Conservation (phyloP, 2,329 filamentous ascomycete species). For the Xylaria digitata region DNA sequence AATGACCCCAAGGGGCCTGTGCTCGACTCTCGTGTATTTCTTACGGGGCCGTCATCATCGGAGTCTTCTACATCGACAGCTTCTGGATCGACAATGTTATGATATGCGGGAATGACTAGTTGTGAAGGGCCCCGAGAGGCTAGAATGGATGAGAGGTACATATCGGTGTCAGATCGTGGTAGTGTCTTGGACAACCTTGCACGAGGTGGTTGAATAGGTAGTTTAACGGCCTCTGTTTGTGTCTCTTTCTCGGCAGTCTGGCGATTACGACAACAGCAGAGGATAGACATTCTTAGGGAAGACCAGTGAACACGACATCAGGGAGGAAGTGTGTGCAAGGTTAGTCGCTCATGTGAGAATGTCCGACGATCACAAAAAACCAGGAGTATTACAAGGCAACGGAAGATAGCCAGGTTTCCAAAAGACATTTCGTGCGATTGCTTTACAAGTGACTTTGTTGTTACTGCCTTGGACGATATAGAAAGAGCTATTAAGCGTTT, state of each 20-base stretch:
- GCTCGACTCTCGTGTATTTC: conserved; percentile 42
- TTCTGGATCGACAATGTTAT: conserved; percentile 46
- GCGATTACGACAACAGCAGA: conserved; percentile 51
- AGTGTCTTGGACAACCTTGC: conserved; percentile 42
- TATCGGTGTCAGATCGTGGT: conserved; percentile 39
- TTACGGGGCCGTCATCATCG: conserved; percentile 42
- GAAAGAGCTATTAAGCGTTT: conserved; percentile 7
- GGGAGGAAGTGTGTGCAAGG: conserved; percentile 1
- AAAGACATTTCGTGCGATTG: not conserved
- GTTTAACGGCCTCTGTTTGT: conserved; percentile 36
- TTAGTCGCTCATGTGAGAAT: conserved; percentile 8
- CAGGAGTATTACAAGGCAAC: conserved; percentile 7
- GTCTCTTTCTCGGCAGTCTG: conserved; percentile 36
- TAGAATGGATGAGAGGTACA: conserved; percentile 40
- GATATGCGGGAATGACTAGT: conserved; percentile 42
- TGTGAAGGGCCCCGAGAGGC: conserved; percentile 40
- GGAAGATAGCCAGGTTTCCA: not conserved
- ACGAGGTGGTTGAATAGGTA: conserved; percentile 43
- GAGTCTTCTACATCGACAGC: conserved; percentile 58
- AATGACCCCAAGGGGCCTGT: conserved; percentile 59
- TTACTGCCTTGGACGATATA: not conserved
- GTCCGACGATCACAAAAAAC: not conserved
- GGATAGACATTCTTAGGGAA: conserved; percentile 49
- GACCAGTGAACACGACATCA: not conserved
- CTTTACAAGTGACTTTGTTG: not conserved